Evolutionary conservation across 768 basidiomycete species (phyloP).

Genomic region (Daedaleopsis sinensis): DNA sequence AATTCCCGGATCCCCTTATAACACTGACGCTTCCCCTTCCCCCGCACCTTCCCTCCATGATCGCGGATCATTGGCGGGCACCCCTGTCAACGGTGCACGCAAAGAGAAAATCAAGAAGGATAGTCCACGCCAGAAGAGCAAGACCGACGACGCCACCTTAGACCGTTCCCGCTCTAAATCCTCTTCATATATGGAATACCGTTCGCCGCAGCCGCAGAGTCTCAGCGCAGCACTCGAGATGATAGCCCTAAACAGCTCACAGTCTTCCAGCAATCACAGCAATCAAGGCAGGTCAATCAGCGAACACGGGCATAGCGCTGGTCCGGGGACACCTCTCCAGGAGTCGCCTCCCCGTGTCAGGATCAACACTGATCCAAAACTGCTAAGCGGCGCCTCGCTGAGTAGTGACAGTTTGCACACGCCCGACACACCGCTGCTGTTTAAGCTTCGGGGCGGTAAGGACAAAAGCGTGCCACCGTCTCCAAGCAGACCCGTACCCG

Average conservation of each 20-base stretch:
- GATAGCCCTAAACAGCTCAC: constrained; percentile 40
- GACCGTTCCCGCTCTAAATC: constrained; percentile 52
- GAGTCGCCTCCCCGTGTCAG: constrained; percentile 18
- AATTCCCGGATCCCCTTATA: constrained; percentile 59
- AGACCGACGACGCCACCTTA: constrained; percentile 15
- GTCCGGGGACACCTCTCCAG: constrained; percentile 11
- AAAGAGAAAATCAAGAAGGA: constrained; percentile 27
- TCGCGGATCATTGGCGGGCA: constrained; percentile 42
- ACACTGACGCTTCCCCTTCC: constrained; percentile 58
- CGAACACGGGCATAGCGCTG: constrained; percentile 14
- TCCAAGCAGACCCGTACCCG: constrained; percentile 13
- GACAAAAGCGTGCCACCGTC: constrained; percentile 16
- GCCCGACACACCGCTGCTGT: constrained; percentile 17
- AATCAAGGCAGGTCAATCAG: neutral
- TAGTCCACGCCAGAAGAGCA: constrained; percentile 23
- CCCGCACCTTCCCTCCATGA: constrained; percentile 42
- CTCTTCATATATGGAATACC: constrained; percentile 57
- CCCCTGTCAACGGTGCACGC: constrained; percentile 34
- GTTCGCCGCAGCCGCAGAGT: constrained; percentile 66
- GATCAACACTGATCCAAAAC: constrained; percentile 21
- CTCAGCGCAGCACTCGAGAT: constrained; percentile 73
- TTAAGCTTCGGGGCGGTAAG: constrained; percentile 13
- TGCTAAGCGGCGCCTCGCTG: constrained; percentile 10
- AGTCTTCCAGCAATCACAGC: constrained; percentile 7
- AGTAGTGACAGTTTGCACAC: constrained; percentile 8